Evolutionary conservation across 2,329 filamentous ascomycete species (phyloP), one percentile per base, ranked within the genome.

Genomic region (Epichloe uncinata): DNA sequence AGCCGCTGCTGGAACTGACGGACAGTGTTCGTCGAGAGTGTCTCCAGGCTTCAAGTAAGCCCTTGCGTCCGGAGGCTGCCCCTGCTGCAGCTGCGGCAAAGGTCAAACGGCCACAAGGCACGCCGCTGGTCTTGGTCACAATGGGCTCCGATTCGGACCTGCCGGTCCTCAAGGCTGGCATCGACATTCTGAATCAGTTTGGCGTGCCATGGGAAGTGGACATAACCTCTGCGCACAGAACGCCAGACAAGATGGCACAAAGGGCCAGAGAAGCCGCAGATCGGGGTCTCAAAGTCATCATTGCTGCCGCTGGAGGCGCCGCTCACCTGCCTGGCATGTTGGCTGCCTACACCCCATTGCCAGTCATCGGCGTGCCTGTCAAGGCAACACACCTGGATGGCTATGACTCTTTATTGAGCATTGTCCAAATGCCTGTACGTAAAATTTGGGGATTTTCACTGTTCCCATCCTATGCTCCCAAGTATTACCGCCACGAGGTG

Each of bases 91-190:
- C 43, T 9, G 18, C 18, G 18, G 22, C 33, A 8, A 43, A 43
- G 40, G 9, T 12, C 5, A 48, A 35, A 8, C 38, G 30, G 12
- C 26, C 46, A 8, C 37, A 42, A 38, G 59, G 62, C 37, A 58
- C 60, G 43, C 82, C 84, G 0, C 65, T 87, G 0, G 82, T 93
- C 2, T 79, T 85, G 12, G 78, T 93, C 3, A 88, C 87, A 33
- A 91, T 91, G 86, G 87, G 87, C 37, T 91, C 86, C 1, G 84
- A 88, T 68, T 87, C 82, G 9, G 85, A 90, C 60, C 74, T 89
- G 22, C 77, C 75, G 2, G 78, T 85, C 15, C 77, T 90, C 38
- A 74, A 74, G 53, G 76, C 77, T 0, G 84, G 78, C 1, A 70
- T 88, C 18, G 75, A 84, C 51, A 74, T 87, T 35, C 74, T 90